phyloP scores from a whole-genome alignment of 192 early-diverging fungal genomes.

The Gamsiella multidivaricata region DNA sequence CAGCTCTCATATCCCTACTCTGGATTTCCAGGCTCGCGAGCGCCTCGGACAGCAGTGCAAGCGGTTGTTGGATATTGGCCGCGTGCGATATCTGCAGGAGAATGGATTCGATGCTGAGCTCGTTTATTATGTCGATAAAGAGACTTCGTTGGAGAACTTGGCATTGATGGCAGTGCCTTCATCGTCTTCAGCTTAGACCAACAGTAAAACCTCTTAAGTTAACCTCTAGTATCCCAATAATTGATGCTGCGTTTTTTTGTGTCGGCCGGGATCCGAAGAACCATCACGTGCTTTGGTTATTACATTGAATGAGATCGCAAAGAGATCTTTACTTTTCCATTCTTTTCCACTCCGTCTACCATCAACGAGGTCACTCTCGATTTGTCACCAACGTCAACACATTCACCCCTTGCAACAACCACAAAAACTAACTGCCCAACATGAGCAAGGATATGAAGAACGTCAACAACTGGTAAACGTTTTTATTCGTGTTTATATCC shows the following conservation, averaged over 20 bases:
- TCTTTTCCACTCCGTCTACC: slow-evolving; percentile 16
- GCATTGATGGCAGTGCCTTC: slow-evolving; percentile 69
- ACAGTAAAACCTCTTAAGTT: no score
- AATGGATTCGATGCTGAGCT: slow-evolving; percentile 74
- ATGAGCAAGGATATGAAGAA: slow-evolving; percentile 55
- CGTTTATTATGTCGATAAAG: slow-evolving; percentile 77
- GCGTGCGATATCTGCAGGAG: slow-evolving; percentile 64
- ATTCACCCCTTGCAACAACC: neutral
- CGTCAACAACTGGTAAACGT: slow-evolving; percentile 57
- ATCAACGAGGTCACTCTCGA: neutral
- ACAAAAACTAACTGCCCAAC: slow-evolving; percentile 13
- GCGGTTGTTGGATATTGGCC: slow-evolving; percentile 81
- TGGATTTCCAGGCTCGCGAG: slow-evolving; percentile 70
- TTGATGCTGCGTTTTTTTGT: slow-evolving; percentile 8
- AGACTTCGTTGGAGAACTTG: slow-evolving; percentile 79
- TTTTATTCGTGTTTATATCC: neutral
- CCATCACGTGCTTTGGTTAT: no score
- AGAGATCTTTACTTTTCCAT: slow-evolving; percentile 31
- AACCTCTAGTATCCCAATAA: no score
- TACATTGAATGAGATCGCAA: neutral
- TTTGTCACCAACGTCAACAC: slow-evolving; percentile 4
- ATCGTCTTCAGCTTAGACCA: no score
- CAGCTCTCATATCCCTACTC: slow-evolving; percentile 75
- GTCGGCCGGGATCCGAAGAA: no score
- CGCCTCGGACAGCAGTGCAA: slow-evolving; percentile 79